Evolutionary conservation across 306 rosid genomes (phyloP).

Genomic region (Fragaria iinumae): DNA sequence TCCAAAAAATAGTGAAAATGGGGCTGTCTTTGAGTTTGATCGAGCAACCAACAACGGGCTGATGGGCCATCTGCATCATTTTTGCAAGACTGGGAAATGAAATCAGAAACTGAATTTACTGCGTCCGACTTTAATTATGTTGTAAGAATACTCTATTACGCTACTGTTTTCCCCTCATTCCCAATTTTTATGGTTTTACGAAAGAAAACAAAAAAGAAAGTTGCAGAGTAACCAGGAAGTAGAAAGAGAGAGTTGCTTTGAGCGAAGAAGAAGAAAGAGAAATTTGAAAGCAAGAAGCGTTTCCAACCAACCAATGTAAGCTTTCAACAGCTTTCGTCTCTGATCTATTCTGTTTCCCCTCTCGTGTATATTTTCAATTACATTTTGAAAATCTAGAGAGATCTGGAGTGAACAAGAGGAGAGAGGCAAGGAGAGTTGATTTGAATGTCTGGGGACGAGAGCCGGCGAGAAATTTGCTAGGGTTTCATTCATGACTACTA

Average conservation of each 20-base stretch:
- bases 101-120: neutral
- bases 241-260: neutral
- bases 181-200: neutral
- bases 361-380: neutral
- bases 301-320: neutral
- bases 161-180: neutral
- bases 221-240: neutral
- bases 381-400: constrained; percentile 16
- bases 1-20: neutral
- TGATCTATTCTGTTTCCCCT: constrained; percentile 22
- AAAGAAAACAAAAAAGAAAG: neutral
- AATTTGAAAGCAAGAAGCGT: neutral
- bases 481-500: constrained; percentile 83
- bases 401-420: constrained; percentile 16
- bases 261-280: neutral
- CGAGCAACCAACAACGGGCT: neutral
- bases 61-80: neutral
- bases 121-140: constrained; percentile 5
- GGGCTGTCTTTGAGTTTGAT: neutral
- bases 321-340: neutral
- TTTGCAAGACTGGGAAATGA: neutral
- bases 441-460: constrained; percentile 21
- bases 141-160: constrained; percentile 17
- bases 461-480: constrained; percentile 19
- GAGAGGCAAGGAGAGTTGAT: constrained; percentile 5